Evolutionary conservation across 2,329 filamentous ascomycete species (phyloP), one percentile per base, ranked within the genome.

Genomic region (Akanthomyces lecanii): DNA sequence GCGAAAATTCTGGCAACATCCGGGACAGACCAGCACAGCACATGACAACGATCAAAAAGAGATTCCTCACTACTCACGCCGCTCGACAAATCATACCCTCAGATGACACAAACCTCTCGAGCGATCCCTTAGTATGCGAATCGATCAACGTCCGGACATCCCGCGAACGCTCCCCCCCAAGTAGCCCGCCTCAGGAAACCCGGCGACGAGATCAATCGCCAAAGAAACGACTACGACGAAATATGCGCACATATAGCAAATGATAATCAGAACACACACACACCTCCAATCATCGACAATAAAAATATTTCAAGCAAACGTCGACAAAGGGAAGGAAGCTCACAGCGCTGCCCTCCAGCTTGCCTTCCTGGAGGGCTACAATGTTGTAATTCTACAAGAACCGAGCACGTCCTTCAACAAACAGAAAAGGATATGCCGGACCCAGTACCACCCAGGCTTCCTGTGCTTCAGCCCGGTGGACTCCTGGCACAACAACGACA

Each of bases 221-320:
- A 23, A 16, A 23, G 7, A 55, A 55, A 44, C 52, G 36, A 55
- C n/a, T 40, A 44, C 21, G 10, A 44, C 11, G 33, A 33, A 33
- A 33, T 33, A 44, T 55, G 10, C 7, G 11, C 5, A 25, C 28
- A 55, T 55, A 30, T 5, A 55, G 12, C 7, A 30, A 25, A 55
- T 25, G 6, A 16, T 11, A 21, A 44, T 2, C 8, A 33, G 30
- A 33, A 33, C 30, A 33, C 30, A 33, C 30, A 8, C 14, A 16
- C 30, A 44, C 6, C 16, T n/a, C 14, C 28, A 55, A 36, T n/a
- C 28, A 55, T 16, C 42, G 5, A 55, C 18, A 44, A 55, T 55
- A n/a, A 55, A 55, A 30, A 55, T 55, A 16, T 55, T 55, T 21
- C 28, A 55, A 55, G 36, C n/a, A 40, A 55, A 55, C n/a, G 18